A percentile compares a stretch with the other conserved stretches of the same genome.
These are phyloP conservation scores for Eudorina sp. DNA, from an alignment of 139 green algal species.

Conservation along the genomic window DNA sequence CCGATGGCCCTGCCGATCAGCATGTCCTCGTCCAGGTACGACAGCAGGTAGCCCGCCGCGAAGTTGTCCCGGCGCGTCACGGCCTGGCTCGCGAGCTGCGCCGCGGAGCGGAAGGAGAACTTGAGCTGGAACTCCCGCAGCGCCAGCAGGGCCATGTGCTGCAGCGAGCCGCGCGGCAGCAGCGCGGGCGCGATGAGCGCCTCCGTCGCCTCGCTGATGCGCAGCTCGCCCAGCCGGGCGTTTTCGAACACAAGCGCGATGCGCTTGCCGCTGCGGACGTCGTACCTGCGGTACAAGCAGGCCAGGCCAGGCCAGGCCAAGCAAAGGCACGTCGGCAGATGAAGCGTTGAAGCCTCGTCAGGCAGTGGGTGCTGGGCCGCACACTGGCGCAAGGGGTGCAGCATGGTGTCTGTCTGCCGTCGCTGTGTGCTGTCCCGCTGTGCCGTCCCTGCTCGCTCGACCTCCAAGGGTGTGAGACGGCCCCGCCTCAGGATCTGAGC, in stretches of 20 bases:
- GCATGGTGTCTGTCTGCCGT: too few species aligned
- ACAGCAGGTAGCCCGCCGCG: conserved; percentile 59
- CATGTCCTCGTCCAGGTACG: conserved; percentile 74
- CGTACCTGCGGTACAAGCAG: too few species aligned
- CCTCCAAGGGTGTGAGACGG: too few species aligned
- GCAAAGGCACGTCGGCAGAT: too few species aligned
- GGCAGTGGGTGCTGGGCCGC: too few species aligned
- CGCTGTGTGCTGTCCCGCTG: too few species aligned
- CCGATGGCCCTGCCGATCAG: conserved; percentile 65
- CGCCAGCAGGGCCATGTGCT: conserved; percentile 67
- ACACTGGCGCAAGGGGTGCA: too few species aligned
- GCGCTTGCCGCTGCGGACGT: conserved; percentile 61
- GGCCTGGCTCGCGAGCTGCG: conserved; percentile 48
- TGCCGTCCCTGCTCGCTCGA: too few species aligned
- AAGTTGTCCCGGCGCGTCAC: background rate
- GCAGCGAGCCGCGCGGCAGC: conserved; percentile 62
- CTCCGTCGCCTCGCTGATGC: conserved; percentile 56
- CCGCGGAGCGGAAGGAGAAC: conserved; percentile 64
- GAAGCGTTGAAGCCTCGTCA: too few species aligned
- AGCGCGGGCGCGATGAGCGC: conserved; percentile 65
- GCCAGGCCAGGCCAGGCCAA: too few species aligned
- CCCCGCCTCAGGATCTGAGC: too few species aligned
- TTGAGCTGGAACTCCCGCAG: conserved; percentile 56
- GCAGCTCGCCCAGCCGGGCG: conserved; percentile 53
- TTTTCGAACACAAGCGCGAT: conserved; percentile 67